These are phyloP conservation scores for Parasarocladium wereldwijsianum DNA, from an alignment of 2,329 filamentous ascomycete species.

Conservation along the genomic window DNA sequence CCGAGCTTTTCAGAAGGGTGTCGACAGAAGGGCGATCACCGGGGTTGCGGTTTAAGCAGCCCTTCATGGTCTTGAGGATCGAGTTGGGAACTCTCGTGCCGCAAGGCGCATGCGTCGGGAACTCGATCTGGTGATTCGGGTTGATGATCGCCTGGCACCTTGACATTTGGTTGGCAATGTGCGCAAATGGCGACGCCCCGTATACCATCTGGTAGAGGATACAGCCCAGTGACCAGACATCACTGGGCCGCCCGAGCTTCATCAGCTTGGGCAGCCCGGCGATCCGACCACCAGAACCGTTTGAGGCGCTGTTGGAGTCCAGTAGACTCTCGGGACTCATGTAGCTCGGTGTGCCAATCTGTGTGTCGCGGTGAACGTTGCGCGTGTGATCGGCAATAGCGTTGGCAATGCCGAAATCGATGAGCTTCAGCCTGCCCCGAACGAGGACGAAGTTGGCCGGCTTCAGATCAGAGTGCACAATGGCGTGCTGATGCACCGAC, in stretches of 20 bases:
- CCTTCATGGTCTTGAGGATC: conserved; percentile 45
- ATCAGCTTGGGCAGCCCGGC: conserved; percentile 55
- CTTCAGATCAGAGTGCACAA: conserved; percentile 94
- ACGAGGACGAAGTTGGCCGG: conserved; percentile 94
- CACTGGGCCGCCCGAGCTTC: conserved; percentile 90
- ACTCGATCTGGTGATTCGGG: conserved; percentile 59
- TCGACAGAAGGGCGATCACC: conserved; percentile 48
- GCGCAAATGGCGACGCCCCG: conserved; percentile 86
- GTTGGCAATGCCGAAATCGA: conserved; percentile 97
- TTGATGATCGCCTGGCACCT: conserved; percentile 80
- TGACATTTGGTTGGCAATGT: conserved; percentile 76
- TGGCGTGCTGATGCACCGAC: conserved; percentile 76
- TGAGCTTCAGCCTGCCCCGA: conserved; percentile 80
- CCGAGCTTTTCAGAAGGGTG: conserved; percentile 41
- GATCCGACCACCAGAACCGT: conserved; percentile 23
- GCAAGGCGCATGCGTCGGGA: conserved; percentile 54
- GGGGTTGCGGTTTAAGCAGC: conserved; percentile 48
- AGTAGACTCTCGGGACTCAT: conserved; percentile 94
- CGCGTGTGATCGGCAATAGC: conserved; percentile 95
- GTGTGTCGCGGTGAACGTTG: conserved; percentile 90
- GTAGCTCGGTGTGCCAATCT: conserved; percentile 94
- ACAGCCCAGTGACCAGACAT: conserved; percentile 92
- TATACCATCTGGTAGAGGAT: conserved; percentile 98
- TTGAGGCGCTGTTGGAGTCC: conserved; percentile 55
- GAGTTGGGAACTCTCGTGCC: conserved; percentile 43